Conservation (phyloP, 2,329 filamentous ascomycete genomes). For the Monosporascus sp. region DNA sequence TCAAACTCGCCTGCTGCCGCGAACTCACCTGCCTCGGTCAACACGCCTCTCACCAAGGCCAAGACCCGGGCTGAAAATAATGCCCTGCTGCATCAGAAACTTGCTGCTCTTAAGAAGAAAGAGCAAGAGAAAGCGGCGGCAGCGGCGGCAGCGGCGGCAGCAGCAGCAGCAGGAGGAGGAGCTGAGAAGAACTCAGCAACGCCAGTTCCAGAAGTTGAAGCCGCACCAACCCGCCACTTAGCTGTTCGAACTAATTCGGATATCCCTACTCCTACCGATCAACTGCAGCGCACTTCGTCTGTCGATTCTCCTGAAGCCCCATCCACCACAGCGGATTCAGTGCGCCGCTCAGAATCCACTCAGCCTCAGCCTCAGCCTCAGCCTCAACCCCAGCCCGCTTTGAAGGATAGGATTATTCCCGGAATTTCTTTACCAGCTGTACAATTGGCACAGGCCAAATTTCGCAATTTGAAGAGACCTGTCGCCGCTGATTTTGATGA, state of each 20-base stretch:
- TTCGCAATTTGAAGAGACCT: constrained; percentile 47
- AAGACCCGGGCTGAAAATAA: constrained; percentile 61
- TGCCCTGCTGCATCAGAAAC: constrained; percentile 66
- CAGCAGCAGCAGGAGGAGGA: neutral
- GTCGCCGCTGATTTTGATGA: constrained; percentile 68
- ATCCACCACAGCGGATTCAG: neutral
- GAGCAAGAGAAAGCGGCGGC: constrained; percentile 23
- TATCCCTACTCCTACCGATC: neutral
- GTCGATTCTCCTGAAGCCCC: neutral
- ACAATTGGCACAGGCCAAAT: constrained; percentile 19
- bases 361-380: neutral
- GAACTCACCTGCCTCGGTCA: neutral
- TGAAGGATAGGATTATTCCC: constrained; percentile 17
- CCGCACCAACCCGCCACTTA: constrained; percentile 7
- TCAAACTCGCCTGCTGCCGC: neutral
- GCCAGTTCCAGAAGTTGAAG: constrained; percentile 5
- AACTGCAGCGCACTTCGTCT: constrained; percentile 8
- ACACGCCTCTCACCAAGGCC: constrained; percentile 31
- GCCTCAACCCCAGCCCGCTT: constrained; percentile 6
- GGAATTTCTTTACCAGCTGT: constrained; percentile 17
- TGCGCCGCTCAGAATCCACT: neutral
- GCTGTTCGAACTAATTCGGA: neutral
- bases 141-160: neutral
- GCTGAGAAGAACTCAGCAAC: constrained; percentile 18
- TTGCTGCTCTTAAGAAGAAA: constrained; percentile 64